Evolutionary conservation across 139 green algal genomes (phyloP).

Genomic region (Coelastrella sp.): DNA sequence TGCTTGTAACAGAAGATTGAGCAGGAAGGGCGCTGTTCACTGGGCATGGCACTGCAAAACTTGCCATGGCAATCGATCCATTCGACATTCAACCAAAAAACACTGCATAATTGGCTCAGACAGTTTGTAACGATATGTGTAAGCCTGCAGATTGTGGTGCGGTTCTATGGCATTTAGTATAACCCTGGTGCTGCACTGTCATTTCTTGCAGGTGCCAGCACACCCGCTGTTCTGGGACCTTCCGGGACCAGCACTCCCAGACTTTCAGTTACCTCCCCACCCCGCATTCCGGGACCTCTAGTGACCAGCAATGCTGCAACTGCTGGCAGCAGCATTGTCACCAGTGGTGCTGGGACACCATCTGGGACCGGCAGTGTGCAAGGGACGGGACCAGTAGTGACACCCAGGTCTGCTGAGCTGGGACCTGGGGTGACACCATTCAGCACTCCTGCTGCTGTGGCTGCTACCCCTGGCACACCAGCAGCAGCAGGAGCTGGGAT

Average conservation of each 20-base stretch:
- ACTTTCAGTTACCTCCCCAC: background rate
- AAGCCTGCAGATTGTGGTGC: too few relatives aligned
- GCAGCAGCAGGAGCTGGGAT: background rate
- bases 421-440: background rate
- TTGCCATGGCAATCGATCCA: too few relatives aligned
- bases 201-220: background rate
- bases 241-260: constrained; percentile 3
- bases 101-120: too few relatives aligned
- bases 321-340: background rate
- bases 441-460: background rate
- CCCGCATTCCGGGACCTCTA: background rate
- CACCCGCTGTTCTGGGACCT: background rate
- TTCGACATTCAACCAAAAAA: too few relatives aligned
- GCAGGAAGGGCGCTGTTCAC: too few relatives aligned
- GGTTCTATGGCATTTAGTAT: too few relatives aligned
- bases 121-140: too few relatives aligned
- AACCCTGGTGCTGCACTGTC: too few relatives aligned
- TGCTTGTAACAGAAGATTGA: too few relatives aligned
- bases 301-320: background rate
- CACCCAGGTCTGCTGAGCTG: background rate
- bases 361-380: background rate
- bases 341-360: background rate
- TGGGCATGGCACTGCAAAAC: too few relatives aligned
- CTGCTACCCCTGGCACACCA: background rate
- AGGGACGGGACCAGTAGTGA: too few relatives aligned